These are phyloP conservation scores for Candida vaughaniae DNA, from an alignment of 805 yeast species.

Conservation along the genomic window DNA sequence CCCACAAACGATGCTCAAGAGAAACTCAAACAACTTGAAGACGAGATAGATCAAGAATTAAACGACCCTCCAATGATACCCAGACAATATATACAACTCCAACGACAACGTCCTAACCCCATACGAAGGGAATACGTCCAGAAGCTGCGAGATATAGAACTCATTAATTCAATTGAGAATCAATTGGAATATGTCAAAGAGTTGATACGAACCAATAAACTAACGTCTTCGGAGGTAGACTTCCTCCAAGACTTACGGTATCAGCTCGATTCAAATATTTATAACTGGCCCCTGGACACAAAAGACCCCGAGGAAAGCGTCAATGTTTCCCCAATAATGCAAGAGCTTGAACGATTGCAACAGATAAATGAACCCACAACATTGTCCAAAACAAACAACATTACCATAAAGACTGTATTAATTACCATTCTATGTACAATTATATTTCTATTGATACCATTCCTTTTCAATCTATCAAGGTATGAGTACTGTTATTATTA, in stretches of 20 bases:
- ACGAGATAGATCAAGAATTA: conserved; percentile 5
- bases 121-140: conserved; percentile 10
- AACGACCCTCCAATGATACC: background rate
- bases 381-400: background rate
- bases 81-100: conserved; percentile 2
- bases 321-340: conserved; percentile 5
- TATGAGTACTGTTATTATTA: conserved; percentile 42
- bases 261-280: conserved; percentile 5
- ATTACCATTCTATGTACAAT: conserved; percentile 12
- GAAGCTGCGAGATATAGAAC: conserved; percentile 3
- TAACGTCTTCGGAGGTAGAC: conserved; percentile 6
- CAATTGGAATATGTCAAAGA: conserved; percentile 8
- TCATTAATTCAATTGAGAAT: conserved; percentile 9
- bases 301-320: background rate
- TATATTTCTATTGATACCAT: conserved; percentile 10
- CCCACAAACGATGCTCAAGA: background rate
- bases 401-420: conserved; percentile 2
- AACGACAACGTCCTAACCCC: conserved; percentile 6
- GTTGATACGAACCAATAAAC: conserved; percentile 6
- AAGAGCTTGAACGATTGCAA: conserved; percentile 8
- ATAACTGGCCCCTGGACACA: background rate
- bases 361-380: background rate
- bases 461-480: conserved; percentile 8
- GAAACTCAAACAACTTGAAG: conserved; percentile 3
- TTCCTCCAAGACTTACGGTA: conserved; percentile 7